phyloP scores from a whole-genome alignment of 1,139 yeast species.

The Candida sanyaensis region DNA sequence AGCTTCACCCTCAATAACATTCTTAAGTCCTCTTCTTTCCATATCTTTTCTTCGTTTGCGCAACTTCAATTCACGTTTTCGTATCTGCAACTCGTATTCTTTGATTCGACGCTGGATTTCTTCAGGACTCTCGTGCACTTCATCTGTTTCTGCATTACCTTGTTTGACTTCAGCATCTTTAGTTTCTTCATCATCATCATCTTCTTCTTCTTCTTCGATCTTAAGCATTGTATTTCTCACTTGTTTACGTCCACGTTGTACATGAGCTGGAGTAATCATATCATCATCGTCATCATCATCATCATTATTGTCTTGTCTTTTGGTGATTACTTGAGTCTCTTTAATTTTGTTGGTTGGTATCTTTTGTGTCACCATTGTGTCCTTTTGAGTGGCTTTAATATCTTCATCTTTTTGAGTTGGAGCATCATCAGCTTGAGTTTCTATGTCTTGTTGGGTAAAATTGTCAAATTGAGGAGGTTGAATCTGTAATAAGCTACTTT shows the following conservation, averaged over 20 bases:
- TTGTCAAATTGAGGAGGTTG: conserved; percentile 17
- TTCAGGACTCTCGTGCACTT: conserved; percentile 25
- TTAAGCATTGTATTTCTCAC: conserved; percentile 19
- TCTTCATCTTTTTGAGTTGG: conserved; percentile 19
- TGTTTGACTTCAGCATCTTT: conserved; percentile 14
- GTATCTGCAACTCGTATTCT: conserved; percentile 39
- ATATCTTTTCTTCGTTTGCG: conserved; percentile 47
- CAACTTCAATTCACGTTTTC: conserved; percentile 38
- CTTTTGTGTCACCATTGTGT: conserved; percentile 8
- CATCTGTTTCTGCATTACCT: conserved; percentile 23
- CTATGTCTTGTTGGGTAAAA: conserved; percentile 6
- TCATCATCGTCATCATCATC: conserved; percentile 23
- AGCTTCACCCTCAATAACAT: conserved; percentile 82
- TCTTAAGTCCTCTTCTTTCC: conserved; percentile 51
- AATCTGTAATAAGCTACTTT: neutral
- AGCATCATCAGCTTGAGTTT: conserved; percentile 19
- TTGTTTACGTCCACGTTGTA: conserved; percentile 25
- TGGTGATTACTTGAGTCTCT: neutral
- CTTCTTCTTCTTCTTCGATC: conserved; percentile 22
- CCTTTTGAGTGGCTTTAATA: conserved; percentile 15
- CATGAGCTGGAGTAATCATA: conserved; percentile 28
- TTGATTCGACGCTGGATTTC: conserved; percentile 31
- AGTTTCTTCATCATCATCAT: conserved; percentile 19
- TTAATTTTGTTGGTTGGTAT: conserved; percentile 6
- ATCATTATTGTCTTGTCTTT: neutral